Conservation (phyloP, 2,329 filamentous ascomycete species). For the Fusarium sp. region DNA sequence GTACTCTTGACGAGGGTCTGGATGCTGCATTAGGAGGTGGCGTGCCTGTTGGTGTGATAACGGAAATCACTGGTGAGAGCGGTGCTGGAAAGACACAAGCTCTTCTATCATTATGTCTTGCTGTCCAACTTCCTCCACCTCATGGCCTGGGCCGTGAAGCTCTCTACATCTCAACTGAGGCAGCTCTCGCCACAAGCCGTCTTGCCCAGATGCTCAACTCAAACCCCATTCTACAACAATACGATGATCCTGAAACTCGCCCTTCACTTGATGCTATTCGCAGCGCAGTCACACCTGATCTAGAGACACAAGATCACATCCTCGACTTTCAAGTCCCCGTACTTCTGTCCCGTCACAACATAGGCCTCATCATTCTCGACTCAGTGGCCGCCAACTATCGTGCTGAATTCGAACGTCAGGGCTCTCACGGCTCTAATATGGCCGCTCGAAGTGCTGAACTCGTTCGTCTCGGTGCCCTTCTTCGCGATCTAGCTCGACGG, state of each 20-base stretch:
- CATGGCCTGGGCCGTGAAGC: conserved; percentile 75
- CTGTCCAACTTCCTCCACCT: conserved; percentile 81
- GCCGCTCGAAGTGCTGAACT: conserved; percentile 80
- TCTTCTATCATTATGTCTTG: conserved; percentile 82
- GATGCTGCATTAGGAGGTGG: conserved; percentile 79
- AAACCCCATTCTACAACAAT: conserved; percentile 66
- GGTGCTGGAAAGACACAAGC: conserved; percentile 96
- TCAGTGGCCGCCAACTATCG: conserved; percentile 96
- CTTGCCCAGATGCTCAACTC: conserved; percentile 78
- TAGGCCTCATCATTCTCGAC: conserved; percentile 87
- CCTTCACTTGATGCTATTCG: conserved; percentile 80
- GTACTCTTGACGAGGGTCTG: conserved; percentile 78
- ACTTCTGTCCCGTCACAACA: conserved; percentile 75
- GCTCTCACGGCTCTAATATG: conserved; percentile 64
- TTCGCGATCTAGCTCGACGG: conserved; percentile 77
- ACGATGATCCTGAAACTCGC: conserved; percentile 33
- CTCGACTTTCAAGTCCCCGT: conserved; percentile 91
- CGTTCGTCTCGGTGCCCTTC: conserved; percentile 75
- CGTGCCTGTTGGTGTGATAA: conserved; percentile 80
- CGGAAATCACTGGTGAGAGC: conserved; percentile 91
- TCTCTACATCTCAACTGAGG: conserved; percentile 94
- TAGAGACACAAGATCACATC: conserved; percentile 96
- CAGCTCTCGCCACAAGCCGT: conserved; percentile 80
- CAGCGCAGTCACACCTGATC: conserved; percentile 83
- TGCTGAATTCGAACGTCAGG: conserved; percentile 79